Base-by-base conservation (phyloP, 2,329 filamentous ascomycete species). In the Fusarium odoratissimum region DNA sequence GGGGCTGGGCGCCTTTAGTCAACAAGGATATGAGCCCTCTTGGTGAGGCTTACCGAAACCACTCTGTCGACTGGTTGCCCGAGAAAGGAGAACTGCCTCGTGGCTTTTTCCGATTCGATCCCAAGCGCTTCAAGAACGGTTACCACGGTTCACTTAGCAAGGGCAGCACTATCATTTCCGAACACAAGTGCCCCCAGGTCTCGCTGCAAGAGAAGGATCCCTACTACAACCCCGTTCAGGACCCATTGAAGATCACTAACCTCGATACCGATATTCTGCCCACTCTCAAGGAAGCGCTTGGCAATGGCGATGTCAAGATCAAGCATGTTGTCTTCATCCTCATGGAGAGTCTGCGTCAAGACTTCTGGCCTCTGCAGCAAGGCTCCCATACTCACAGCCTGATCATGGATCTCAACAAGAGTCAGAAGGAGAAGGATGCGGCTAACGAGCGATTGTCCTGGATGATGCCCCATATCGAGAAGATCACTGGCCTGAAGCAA, bases 281-380 rank as follows among this genome's bases (percentile, higher is more conserved):
- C 1, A 72, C 72, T 1, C 69, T 83, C 3, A 73, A 76, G 60
- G 55, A 72, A 28, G 75, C 73, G 14, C 69, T 83, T 2, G 69
- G 70, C 7, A 72, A 77, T 14, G 72, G 71, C 2, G 58, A 71
- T 2, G 77, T 84, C 31, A 80, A 80, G 48, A 85, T 86, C 55
- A 84, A 84, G 67, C 83, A 86, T 55, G 79, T 86, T 10, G 76
- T 86, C 38, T 75, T 86, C 21, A 64, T 86, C 6, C 81, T 84
- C 19, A 79, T 86, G 46, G 84, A 86, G 67, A 84, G 83, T 62
- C 83, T 84, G 1, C 81, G 84, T 17, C 80, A 82, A 17, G 84
- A 86, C 56, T 79, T 86, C 10, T 86, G 85, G 60, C 84, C 84
- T 0, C 69, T 86, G 17, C 82, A 83, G 28, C 82, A 83, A 57